Evolutionary conservation across 345 rosid genomes (phyloP), one percentile per base, ranked within the genome.

Genomic region (Populus alba): DNA sequence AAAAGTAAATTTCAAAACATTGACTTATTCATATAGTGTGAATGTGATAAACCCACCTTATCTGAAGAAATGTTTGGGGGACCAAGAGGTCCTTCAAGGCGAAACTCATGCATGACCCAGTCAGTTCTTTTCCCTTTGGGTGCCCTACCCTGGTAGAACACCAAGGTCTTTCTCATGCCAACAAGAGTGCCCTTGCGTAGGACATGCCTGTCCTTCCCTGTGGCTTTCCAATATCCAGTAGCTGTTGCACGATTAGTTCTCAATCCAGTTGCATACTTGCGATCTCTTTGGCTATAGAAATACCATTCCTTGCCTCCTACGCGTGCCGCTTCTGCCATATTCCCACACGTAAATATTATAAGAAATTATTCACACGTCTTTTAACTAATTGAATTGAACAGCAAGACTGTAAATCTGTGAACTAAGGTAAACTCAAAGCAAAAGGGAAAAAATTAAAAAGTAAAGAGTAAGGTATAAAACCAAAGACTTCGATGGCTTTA

Each of bases 91-190:
- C 85, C 92, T 66, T 95, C 89, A 18, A 93, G 87, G 41, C 97
- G 87, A 75, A 92, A 95, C 63, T 95, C 99, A 74, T 95, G 99
- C 99, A 95, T 92, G 69, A 95, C 96, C 98, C 99, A 95, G 25
- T 87, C 88, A 29, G 92, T 85, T 80, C 92, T 95, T 10, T 77
- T 82, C 33, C 99, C 99, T 79, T 84, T 92, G 11, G 99, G 99
- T 72, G 99, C 99, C 83, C 99, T 87, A 7, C 99, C 99, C 82
- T 89, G 84, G 79, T 95, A 95, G 77, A 95, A 95, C 43, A 95
- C 99, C 75, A 95, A 68, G 22, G 99, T 95, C 83, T 95, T 95
- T 68, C 99, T 89, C 99, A 91, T 90, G 55, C 99, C 99, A 45
- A 93, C 97, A 67, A 92, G 85, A 67, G 76, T 85, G 38, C 89